Conservation (phyloP, 768 basidiomycete species). For the Nidula microcarpa region DNA sequence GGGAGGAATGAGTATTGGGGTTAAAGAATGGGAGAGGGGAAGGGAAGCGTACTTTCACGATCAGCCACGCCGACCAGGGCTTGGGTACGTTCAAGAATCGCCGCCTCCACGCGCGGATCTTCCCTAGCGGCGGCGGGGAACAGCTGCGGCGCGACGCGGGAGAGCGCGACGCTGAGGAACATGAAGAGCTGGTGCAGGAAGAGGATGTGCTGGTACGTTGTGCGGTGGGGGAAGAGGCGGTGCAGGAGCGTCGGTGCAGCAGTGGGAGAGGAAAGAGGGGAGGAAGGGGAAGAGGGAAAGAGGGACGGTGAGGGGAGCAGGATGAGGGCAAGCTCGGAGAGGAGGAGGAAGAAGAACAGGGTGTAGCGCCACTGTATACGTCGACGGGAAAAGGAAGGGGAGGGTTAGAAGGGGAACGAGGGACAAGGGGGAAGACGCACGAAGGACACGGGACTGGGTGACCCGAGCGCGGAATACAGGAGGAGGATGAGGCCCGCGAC, state of each 20-base stretch:
- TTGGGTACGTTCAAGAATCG: slow-evolving; percentile 41
- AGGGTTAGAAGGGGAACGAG: slow-evolving; percentile 4
- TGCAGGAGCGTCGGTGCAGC: slow-evolving; percentile 11
- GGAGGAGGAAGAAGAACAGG: slow-evolving; percentile 59
- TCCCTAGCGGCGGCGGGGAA: slow-evolving; percentile 34
- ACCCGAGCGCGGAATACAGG: slow-evolving; percentile 61
- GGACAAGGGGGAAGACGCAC: slow-evolving; percentile 37
- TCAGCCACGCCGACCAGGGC: slow-evolving; percentile 42
- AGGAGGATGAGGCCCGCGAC: slow-evolving; percentile 54
- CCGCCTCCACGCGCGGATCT: slow-evolving; percentile 29
- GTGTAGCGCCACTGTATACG: slow-evolving; percentile 71
- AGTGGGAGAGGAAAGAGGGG: slow-evolving; percentile 5
- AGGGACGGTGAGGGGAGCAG: slow-evolving; percentile 52
- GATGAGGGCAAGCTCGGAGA: slow-evolving; percentile 62
- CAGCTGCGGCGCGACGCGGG: slow-evolving; percentile 66
- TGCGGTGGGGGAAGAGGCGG: slow-evolving; percentile 57
- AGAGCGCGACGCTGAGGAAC: slow-evolving; percentile 69
- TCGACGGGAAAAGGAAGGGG: too few species aligned
- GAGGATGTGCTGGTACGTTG: slow-evolving; percentile 72
- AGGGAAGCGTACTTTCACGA: slow-evolving; percentile 43
- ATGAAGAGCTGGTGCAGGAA: slow-evolving; percentile 78
- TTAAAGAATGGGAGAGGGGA: neutral
- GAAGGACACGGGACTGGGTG: slow-evolving; percentile 56
- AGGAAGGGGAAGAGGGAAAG: slow-evolving; percentile 35
- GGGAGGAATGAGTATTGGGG: neutral